A percentile compares a stretch with the other conserved stretches of the same genome.
Conservation (phyloP, 2,329 filamentous ascomycete genomes). For the Ophiostoma piceae region DNA sequence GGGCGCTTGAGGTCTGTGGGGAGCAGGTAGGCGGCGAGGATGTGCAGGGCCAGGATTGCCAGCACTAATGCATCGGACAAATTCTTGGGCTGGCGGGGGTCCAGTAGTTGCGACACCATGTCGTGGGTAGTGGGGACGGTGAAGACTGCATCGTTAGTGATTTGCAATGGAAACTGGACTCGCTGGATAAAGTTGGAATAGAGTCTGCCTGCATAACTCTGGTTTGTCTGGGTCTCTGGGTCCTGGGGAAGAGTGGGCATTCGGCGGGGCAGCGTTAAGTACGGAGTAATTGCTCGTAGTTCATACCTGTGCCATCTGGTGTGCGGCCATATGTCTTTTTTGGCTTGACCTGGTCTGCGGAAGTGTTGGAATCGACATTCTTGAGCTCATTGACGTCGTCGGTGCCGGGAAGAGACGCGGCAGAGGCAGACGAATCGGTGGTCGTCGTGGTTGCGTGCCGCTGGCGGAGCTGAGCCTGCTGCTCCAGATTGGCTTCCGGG, state of each 20-base stretch:
- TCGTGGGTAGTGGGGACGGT: slow-evolving; percentile 94
- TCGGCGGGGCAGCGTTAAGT: background rate
- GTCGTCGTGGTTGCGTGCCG: slow-evolving; percentile 19
- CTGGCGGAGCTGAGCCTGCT: slow-evolving; percentile 22
- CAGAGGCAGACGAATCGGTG: slow-evolving; percentile 1
- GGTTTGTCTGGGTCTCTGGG: background rate
- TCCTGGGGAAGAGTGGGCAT: slow-evolving; percentile 9
- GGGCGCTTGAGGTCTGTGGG: slow-evolving; percentile 66
- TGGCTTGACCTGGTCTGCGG: slow-evolving; percentile 29
- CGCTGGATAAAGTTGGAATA: background rate
- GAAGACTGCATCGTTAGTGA: slow-evolving; percentile 61
- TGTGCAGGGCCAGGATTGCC: slow-evolving; percentile 67
- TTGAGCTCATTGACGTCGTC: slow-evolving; percentile 7
- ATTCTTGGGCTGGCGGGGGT: slow-evolving; percentile 93
- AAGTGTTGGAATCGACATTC: background rate
- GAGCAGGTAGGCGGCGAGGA: slow-evolving; percentile 67
- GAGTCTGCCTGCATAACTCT: too few species aligned
- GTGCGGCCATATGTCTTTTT: slow-evolving; percentile 88
- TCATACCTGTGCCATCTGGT: slow-evolving; percentile 81
- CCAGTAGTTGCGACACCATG: slow-evolving; percentile 96
- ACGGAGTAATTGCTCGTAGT: background rate
- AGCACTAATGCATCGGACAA: slow-evolving; percentile 78
- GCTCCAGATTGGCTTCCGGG: slow-evolving; percentile 22
- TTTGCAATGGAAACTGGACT: too few species aligned
- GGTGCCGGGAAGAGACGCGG: background rate